Evolutionary conservation across 441 rosid species (phyloP), one percentile per base, ranked within the genome.

Genomic region (Brassica balearica): DNA sequence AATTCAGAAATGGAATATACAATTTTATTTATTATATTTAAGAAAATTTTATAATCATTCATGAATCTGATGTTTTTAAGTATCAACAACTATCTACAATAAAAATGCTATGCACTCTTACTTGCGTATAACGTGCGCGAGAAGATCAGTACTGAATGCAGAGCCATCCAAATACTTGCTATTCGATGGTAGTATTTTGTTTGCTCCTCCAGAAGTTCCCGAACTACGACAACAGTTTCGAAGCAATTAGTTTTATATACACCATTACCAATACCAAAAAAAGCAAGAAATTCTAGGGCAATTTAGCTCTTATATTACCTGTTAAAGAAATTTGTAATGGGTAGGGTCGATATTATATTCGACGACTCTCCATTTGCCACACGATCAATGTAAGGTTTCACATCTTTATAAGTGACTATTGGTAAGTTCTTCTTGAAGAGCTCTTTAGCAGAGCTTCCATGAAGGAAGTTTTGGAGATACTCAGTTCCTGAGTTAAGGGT

Each of bases 121-220:
- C 59, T 53, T 53, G 59, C 59, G 15, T 53, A 53, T 53, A 53
- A 53, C 20, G 59, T 53, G 59, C 22, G 8, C 20, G 20, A 15
- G 0, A 53, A 53, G 59, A 53, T 53, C 20, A 14, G 5, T 6
- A 17, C 0, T 53, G 59, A 6, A 53, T 53, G 20, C 20, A 53
- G 2, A 0, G 19, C 8, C 3, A 14, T 53, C 59, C 22, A 53
- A 53, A 53, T 0, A 5, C 20, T 53, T 53, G 59, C 19, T 53
- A 53, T 53, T 53, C 3, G 59, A 14, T 53, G 59, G 59, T 53
- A 53, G 19, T 17, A 14, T 14, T 53, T 53, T 53, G 20, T 53
- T 53, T 53, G 3, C 59, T 53, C 59, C 59, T 15, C 59, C 59
- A 53, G 59, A 53, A 53, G 59, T 53, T 53, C 59, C 59, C 20